Evolutionary conservation across 2,329 filamentous ascomycete species (phyloP).

Genomic region (Ciborinia camelliae): DNA sequence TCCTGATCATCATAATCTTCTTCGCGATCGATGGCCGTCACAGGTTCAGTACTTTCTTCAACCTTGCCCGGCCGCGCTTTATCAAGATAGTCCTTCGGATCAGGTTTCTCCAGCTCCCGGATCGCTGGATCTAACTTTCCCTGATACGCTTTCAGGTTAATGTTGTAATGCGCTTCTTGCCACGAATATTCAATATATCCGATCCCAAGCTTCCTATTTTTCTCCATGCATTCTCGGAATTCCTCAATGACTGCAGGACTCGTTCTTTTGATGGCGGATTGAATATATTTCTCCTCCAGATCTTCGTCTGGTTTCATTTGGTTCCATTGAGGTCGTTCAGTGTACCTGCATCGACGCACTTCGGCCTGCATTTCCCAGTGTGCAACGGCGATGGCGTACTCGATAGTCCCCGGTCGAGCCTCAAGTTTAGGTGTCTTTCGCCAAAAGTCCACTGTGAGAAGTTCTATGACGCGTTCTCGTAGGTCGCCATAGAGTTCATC

Average conservation of each 20-base stretch:
- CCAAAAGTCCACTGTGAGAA: neutral
- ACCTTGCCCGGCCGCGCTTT: neutral
- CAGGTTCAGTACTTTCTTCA: neutral
- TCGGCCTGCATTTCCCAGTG: neutral
- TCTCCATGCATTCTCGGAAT: neutral
- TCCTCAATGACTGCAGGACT: neutral
- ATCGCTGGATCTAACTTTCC: neutral
- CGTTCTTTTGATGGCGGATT: neutral
- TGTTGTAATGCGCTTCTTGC: constrained; percentile 1
- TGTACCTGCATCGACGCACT: neutral
- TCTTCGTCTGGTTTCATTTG: neutral
- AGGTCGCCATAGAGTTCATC: neutral
- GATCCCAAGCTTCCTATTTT: neutral
- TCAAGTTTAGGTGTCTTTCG: neutral
- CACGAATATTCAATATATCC: constrained; percentile 14
- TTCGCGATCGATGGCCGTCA: neutral
- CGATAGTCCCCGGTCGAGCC: neutral
- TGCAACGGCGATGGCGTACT: constrained; percentile 1
- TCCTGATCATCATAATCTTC: neutral
- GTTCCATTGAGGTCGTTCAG: neutral
- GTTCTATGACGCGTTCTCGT: neutral
- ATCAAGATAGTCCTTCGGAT: neutral
- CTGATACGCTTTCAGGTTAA: neutral
- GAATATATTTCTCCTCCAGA: neutral
- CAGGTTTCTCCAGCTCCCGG: neutral